These are phyloP conservation scores for Yarrowia alimentaria DNA, from an alignment of 805 yeast genomes.

Conservation along the genomic window DNA sequence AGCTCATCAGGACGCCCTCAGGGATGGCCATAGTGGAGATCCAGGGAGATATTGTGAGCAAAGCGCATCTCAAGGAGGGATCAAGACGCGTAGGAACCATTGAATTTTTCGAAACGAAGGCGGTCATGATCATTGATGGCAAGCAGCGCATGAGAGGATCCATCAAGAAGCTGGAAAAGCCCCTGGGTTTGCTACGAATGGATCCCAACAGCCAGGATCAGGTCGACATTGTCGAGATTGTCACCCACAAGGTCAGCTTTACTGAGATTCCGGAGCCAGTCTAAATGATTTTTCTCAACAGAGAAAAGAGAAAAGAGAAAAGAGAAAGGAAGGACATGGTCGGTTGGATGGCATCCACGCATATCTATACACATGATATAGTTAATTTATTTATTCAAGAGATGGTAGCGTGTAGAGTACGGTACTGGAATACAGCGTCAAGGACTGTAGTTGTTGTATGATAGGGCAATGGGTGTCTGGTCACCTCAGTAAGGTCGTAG, in stretches of 20 bases:
- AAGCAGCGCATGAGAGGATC: conserved; percentile 20
- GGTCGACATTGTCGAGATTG: conserved; percentile 15
- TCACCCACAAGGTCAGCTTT: conserved; percentile 16
- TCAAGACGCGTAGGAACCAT: conserved; percentile 14
- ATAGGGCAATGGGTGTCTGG: too few species aligned
- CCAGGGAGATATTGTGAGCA: conserved; percentile 23
- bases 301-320: too few species aligned
- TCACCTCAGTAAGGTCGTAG: too few species aligned
- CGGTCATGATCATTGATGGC: conserved; percentile 12
- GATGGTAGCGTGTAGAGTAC: too few species aligned
- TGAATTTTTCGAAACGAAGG: background rate
- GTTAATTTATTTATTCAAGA: too few species aligned
- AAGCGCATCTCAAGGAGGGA: conserved; percentile 3
- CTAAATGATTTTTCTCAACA: too few species aligned
- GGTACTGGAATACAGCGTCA: too few species aligned
- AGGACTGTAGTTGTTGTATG: too few species aligned
- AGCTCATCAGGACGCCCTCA: conserved; percentile 10
- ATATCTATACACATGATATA: too few species aligned
- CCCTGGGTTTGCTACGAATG: conserved; percentile 23
- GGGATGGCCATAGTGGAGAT: conserved; percentile 27
- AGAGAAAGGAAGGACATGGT: too few species aligned
- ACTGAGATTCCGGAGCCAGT: conserved; percentile 19
- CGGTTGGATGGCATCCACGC: too few species aligned
- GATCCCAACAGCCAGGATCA: background rate
- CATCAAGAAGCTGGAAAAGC: conserved; percentile 23